A percentile compares a stretch with the other conserved stretches of the same genome.
phyloP scores from a whole-genome alignment of 2,329 filamentous ascomycete genomes.

The Leptographium wingfieldii region DNA sequence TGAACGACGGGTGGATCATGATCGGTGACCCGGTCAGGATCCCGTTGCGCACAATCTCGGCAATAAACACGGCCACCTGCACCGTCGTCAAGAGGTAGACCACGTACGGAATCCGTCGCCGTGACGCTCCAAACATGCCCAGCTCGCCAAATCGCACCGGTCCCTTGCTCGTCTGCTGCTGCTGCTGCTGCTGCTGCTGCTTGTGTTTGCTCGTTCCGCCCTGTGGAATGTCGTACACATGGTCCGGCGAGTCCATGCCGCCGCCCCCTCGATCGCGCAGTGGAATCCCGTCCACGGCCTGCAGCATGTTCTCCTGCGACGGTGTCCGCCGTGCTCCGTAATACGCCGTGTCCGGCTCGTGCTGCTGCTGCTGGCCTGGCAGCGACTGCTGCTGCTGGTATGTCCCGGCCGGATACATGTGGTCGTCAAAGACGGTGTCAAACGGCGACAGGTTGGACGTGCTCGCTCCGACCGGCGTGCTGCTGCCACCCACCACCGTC shows the following conservation, averaged over 20 bases:
- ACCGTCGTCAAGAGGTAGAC: slow-evolving; percentile 67
- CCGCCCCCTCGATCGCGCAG: slow-evolving; percentile 36
- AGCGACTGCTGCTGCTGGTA: slow-evolving; percentile 15
- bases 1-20: slow-evolving; percentile 73
- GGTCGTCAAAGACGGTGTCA: slow-evolving; percentile 55
- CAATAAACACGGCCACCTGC: slow-evolving; percentile 79
- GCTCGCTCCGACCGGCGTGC: slow-evolving; percentile 6
- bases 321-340: slow-evolving; percentile 37
- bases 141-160: slow-evolving; percentile 43
- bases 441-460: slow-evolving; percentile 32
- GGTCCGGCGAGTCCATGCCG: slow-evolving; percentile 35
- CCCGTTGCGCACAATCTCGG: slow-evolving; percentile 72
- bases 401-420: slow-evolving; percentile 46
- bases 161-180: neutral
- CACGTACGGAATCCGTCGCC: slow-evolving; percentile 59
- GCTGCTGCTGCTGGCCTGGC: slow-evolving; percentile 18
- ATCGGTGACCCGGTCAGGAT: slow-evolving; percentile 58
- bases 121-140: slow-evolving; percentile 42
- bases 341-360: slow-evolving; percentile 40
- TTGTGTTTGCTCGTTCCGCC: slow-evolving; percentile 5
- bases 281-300: slow-evolving; percentile 40
- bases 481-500: slow-evolving; percentile 9
- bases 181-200: neutral
- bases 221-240: slow-evolving; percentile 46
- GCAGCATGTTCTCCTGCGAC: slow-evolving; percentile 22